Percentiles rank a stretch among this genome's conserved stretches.
These are phyloP conservation scores for Amphicarpaea edgeworthii DNA, from an alignment of 306 rosid species.

Conservation along the genomic window DNA sequence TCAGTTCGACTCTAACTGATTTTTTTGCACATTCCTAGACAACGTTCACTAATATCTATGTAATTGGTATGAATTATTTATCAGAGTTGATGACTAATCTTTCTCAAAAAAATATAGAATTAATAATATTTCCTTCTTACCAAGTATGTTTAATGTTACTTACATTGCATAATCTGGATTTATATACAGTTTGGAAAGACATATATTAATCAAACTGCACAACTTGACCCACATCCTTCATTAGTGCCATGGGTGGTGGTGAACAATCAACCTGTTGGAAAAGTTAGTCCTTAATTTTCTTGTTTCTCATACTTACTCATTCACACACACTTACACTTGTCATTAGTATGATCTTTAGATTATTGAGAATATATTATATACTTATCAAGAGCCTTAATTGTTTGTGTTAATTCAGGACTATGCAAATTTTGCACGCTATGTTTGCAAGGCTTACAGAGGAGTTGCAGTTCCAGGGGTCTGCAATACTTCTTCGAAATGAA, in stretches of 20 bases:
- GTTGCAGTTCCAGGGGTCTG: constrained; percentile 42
- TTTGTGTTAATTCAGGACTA: constrained; percentile 53
- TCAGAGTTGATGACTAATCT: no score
- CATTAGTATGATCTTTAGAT: background rate
- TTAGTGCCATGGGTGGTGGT: constrained; percentile 72
- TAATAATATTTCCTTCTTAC: no score
- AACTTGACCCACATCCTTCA: constrained; percentile 54
- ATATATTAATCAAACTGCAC: constrained; percentile 50
- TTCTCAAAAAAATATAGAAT: no score
- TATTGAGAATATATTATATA: constrained; percentile 30
- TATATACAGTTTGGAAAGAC: constrained; percentile 57
- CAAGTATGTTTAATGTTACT: no score
- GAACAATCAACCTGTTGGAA: constrained; percentile 60
- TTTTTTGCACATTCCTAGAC: no score
- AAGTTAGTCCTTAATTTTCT: constrained; percentile 48
- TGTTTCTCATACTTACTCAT: background rate
- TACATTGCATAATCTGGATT: constrained; percentile 2
- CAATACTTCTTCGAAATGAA: constrained; percentile 9
- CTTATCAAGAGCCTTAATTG: constrained; percentile 12
- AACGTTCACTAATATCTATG: no score
- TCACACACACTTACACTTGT: background rate
- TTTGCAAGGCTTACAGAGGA: constrained; percentile 57
- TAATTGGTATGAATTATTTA: no score
- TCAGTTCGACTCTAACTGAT: no score
- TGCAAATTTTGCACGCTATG: constrained; percentile 45